phyloP scores from a whole-genome alignment of 148 eudicot genomes.

The Arctostaphylos glauca region DNA sequence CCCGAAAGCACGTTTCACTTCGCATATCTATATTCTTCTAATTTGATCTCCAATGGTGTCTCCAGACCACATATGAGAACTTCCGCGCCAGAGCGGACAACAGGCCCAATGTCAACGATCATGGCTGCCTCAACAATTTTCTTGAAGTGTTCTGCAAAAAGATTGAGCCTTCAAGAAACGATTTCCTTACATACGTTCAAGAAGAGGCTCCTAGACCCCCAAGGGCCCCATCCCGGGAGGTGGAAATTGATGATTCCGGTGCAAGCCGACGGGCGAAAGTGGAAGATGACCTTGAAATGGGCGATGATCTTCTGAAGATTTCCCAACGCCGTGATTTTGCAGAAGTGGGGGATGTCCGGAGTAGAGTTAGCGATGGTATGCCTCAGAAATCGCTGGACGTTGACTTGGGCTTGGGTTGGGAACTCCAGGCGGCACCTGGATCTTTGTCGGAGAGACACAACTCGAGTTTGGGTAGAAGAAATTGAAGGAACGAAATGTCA shows the following conservation, averaged over 20 bases:
- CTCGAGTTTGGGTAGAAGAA: constrained; percentile 27
- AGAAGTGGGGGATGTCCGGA: constrained; percentile 18
- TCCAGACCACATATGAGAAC: constrained; percentile 76
- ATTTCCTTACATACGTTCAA: constrained; percentile 42
- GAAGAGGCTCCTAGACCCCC: constrained; percentile 46
- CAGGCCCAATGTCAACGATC: constrained; percentile 52
- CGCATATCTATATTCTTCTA: not conserved
- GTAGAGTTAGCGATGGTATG: constrained; percentile 38
- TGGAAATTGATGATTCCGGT: constrained; percentile 20
- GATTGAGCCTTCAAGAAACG: constrained; percentile 51
- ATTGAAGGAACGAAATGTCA: constrained; percentile 30
- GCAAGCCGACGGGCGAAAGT: constrained; percentile 57
- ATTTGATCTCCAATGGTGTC: not conserved
- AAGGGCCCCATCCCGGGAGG: constrained; percentile 27
- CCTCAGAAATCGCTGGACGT: constrained; percentile 34
- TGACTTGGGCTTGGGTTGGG: constrained; percentile 35
- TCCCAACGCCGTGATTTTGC: constrained; percentile 58
- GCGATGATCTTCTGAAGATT: constrained; percentile 57
- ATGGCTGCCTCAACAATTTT: constrained; percentile 61
- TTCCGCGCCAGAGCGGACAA: constrained; percentile 60
- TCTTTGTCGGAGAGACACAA: constrained; percentile 14
- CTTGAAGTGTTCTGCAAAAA: constrained; percentile 54
- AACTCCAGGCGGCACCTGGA: constrained; percentile 22
- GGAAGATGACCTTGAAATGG: constrained; percentile 69
- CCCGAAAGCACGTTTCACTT: not conserved